Base-by-base conservation (phyloP, 345 rosid species). In the Ceriops decandra region DNA sequence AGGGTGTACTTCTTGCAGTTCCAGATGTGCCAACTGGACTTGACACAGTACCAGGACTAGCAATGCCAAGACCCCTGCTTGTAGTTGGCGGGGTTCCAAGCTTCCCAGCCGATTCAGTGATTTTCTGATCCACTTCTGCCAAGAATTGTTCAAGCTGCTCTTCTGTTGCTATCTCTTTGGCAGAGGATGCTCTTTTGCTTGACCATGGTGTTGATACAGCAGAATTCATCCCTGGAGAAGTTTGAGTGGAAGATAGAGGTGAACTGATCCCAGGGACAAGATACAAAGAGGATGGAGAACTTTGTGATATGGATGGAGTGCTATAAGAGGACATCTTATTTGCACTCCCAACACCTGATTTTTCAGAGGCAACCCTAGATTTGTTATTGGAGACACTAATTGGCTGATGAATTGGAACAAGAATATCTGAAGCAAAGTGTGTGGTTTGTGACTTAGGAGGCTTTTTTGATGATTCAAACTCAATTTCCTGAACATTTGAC, bases 91-190 rank as follows among this genome's bases (percentile, higher is more conserved):
- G 97, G 31, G 99, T 91, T 64, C 76, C 72, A 63, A 79, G 72
- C 78, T 85, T 91, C 60, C 93, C 88, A 0, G 98, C 85, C 6
- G 97, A 91, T 76, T 87, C 93, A 8, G 73, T 82, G 58, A 93
- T 77, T 81, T 79, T 91, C 79, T 76, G 88, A 78, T 89, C 96
- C 57, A 93, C 82, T 63, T 87, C 92, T 7, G 91, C 89, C 79
- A 93, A 81, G 77, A 91, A 93, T 64, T 71, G 83, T 78, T 93
- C 97, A 68, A 93, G 93, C 80, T 91, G 91, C 73, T 84, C 95
- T 80, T 91, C 96, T 38, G 98, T 91, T 60, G 81, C 56, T 68
- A 93, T 90, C 61, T 88, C 98, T 83, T 80, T 93, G 51, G 73
- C 58, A 62, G 79, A 75, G 52, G 82, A 72, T 51, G 69, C 68